A percentile compares a stretch with the other conserved stretches of the same genome.
These are phyloP conservation scores for Phytophthora hybrid DNA, from an alignment of 352 stramenopile genomes.

Conservation along the genomic window DNA sequence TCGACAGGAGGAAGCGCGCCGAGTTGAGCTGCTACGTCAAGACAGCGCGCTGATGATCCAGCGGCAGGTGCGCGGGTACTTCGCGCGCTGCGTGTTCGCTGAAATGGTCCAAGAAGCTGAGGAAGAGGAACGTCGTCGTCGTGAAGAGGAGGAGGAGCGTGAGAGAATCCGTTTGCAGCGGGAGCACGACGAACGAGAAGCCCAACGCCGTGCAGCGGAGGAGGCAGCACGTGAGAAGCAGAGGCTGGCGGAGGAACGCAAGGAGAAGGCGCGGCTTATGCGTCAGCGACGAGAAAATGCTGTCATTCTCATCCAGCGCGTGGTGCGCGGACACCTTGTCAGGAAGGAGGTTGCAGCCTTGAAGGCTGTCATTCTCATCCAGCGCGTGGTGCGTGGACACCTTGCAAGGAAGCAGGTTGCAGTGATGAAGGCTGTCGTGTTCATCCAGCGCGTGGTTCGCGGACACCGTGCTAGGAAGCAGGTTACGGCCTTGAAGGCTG, in stretches of 20 bases:
- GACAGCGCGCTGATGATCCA: conserved; percentile 59
- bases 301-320: conserved; percentile 40
- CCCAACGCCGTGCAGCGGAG: conserved; percentile 38
- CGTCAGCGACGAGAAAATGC: conserved; percentile 46
- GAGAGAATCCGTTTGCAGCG: conserved; percentile 44
- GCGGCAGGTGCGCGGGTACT: conserved; percentile 53
- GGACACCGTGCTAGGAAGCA: conserved; percentile 39
- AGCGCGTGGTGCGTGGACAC: background rate
- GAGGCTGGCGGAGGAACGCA: conserved; percentile 44
- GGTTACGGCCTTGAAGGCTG: conserved; percentile 26
- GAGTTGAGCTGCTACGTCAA: conserved; percentile 30
- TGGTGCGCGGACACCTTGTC: conserved; percentile 42
- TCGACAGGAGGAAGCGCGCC: conserved; percentile 42
- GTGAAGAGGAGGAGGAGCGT: conserved; percentile 56
- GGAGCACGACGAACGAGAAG: conserved; percentile 47
- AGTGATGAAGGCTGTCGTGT: conserved; percentile 30
- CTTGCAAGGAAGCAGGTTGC: conserved; percentile 29
- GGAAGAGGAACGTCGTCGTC: conserved; percentile 46
- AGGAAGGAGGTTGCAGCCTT: conserved; percentile 26
- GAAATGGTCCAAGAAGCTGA: conserved; percentile 49
- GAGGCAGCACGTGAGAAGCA: conserved; percentile 48
- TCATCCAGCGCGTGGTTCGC: conserved; percentile 48
- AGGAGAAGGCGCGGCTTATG: conserved; percentile 36
- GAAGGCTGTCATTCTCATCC: conserved; percentile 13
- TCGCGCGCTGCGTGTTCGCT: conserved; percentile 49